Conservation (phyloP, 2,329 filamentous ascomycete genomes). For the Phyllosticta paracitricarpa region DNA sequence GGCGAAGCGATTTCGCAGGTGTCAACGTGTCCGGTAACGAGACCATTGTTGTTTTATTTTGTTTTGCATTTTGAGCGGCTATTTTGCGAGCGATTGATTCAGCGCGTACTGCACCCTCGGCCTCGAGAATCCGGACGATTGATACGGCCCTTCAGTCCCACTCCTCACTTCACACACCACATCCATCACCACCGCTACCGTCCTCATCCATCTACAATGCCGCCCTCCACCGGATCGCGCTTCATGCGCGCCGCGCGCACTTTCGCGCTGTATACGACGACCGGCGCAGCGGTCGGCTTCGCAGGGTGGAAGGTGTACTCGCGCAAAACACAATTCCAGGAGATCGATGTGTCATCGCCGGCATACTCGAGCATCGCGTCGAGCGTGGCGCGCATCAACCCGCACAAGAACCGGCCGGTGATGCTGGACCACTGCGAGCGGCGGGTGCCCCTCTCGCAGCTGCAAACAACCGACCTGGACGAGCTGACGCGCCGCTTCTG, state of each 20-base stretch:
- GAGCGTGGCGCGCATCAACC: conserved; percentile 22
- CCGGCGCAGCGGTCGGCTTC: background rate
- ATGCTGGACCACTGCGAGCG: conserved; percentile 29
- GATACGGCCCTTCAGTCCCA: background rate
- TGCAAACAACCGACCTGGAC: conserved; percentile 22
- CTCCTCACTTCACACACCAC: background rate
- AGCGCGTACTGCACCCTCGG: background rate
- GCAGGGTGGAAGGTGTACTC: conserved; percentile 27
- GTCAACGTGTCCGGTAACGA: background rate
- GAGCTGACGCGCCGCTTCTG: conserved; percentile 28
- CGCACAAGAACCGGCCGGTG: conserved; percentile 21
- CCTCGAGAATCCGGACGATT: background rate
- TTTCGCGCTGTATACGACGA: background rate
- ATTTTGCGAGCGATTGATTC: background rate
- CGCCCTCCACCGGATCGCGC: background rate
- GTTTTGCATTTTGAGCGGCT: background rate
- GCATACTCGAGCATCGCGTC: conserved; percentile 17
- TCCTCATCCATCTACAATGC: background rate
- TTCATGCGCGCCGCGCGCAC: background rate
- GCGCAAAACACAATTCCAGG: conserved; percentile 26
- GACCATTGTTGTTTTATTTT: background rate
- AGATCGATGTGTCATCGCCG: conserved; percentile 18
- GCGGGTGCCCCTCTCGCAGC: conserved; percentile 23
- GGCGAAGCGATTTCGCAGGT: background rate
- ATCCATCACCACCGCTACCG: background rate